Conservation (phyloP, 345 rosid genomes). For the Corchorus capsularis region DNA sequence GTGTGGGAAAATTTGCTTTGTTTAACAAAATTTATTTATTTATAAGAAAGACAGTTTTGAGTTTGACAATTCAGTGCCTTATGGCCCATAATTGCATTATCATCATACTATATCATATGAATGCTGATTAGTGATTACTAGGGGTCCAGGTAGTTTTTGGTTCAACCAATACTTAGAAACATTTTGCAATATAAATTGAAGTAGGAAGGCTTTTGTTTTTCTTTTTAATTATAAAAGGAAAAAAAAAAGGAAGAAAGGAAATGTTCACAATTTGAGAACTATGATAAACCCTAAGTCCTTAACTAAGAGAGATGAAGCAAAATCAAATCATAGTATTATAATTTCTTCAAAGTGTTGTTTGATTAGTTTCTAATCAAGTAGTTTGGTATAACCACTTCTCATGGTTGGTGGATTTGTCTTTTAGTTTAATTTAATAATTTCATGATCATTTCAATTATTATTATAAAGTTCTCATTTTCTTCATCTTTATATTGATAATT, state of each 20-base stretch:
- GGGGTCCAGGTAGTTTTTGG: background rate
- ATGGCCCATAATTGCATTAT: background rate
- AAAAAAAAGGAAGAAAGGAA: background rate
- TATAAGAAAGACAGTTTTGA: background rate
- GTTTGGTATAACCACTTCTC: constrained; percentile 9
- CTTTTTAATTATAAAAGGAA: too few relatives aligned
- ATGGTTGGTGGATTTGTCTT: background rate
- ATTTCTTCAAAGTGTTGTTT: background rate
- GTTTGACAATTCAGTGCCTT: background rate
- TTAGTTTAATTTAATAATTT: background rate
- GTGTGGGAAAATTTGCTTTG: too few relatives aligned
- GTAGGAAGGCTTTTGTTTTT: too few relatives aligned
- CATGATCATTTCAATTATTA: background rate
- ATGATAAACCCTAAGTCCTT: background rate
- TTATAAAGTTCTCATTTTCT: background rate
- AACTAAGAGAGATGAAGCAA: background rate
- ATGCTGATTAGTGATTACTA: background rate
- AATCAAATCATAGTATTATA: background rate
- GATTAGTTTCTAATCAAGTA: background rate
- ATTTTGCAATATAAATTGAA: background rate
- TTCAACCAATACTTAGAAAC: background rate
- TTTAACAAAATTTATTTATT: background rate
- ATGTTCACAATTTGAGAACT: background rate
- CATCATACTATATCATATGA: background rate
- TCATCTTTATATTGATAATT: background rate